These are phyloP conservation scores for Bruguiera parviflora DNA, from an alignment of 345 rosid genomes.

Conservation along the genomic window DNA sequence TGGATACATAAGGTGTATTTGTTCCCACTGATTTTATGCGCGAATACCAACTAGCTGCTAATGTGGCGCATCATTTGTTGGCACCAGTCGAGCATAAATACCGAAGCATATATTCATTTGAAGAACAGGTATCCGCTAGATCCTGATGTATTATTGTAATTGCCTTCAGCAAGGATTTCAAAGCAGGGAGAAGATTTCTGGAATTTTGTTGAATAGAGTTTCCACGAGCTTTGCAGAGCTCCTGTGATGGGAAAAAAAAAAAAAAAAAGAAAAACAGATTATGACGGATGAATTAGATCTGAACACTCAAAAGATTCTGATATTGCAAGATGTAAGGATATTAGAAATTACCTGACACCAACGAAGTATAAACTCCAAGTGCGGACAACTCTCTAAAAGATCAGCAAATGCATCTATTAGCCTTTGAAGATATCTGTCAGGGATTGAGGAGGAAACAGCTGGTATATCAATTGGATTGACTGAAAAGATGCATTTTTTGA, in stretches of 20 bases:
- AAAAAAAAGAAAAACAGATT: constrained; percentile 6
- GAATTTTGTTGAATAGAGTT: constrained; percentile 73
- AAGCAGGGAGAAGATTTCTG: constrained; percentile 69
- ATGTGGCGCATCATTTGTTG: constrained; percentile 24
- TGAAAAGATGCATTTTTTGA: constrained; percentile 76
- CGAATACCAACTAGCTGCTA: neutral
- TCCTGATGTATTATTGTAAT: constrained; percentile 85
- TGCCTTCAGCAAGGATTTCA: constrained; percentile 81
- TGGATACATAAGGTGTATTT: no score
- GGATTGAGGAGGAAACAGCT: constrained; percentile 64
- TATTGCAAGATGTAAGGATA: neutral
- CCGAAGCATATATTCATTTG: constrained; percentile 78
- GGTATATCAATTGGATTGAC: constrained; percentile 64
- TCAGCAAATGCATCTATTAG: constrained; percentile 75
- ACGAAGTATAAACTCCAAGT: constrained; percentile 73
- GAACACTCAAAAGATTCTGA: neutral
- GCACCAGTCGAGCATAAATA: constrained; percentile 62
- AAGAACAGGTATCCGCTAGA: constrained; percentile 83
- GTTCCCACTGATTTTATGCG: no score
- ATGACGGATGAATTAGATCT: constrained; percentile 6
- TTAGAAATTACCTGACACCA: constrained; percentile 75
- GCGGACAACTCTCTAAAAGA: constrained; percentile 83
- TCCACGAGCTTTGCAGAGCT: constrained; percentile 82
- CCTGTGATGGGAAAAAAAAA: constrained; percentile 41
- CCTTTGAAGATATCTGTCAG: constrained; percentile 66